These are phyloP conservation scores for Suillus paluster DNA, from an alignment of 768 basidiomycete genomes.

Conservation along the genomic window DNA sequence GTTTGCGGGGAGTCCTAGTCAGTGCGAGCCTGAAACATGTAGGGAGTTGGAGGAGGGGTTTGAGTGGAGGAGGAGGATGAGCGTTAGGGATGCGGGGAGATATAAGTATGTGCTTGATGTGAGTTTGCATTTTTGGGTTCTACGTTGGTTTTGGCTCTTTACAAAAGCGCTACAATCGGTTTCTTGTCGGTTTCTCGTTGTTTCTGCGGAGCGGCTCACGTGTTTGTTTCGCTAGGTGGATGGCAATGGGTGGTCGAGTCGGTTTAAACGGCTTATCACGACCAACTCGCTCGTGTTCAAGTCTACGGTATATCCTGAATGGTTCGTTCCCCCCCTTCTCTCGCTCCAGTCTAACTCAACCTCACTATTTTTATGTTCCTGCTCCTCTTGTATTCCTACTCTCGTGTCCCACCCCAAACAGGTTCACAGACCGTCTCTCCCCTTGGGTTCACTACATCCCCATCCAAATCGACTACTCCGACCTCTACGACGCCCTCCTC, in stretches of 20 bases:
- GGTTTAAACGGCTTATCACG: conserved; percentile 63
- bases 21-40: conserved; percentile 48
- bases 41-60: conserved; percentile 45
- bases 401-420: conserved; percentile 14
- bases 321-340: conserved; percentile 39
- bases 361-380: too few species aligned
- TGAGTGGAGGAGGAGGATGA: conserved; percentile 50
- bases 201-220: neutral
- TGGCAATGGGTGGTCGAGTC: conserved; percentile 65
- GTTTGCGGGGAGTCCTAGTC: conserved; percentile 47
- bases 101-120: conserved; percentile 63
- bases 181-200: too few species aligned
- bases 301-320: conserved; percentile 69
- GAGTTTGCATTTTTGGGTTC: conserved; percentile 13
- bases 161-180: too few species aligned
- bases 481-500: conserved; percentile 65
- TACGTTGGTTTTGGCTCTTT: too few species aligned
- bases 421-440: conserved; percentile 55
- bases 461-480: conserved; percentile 60
- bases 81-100: conserved; percentile 47
- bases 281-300: conserved; percentile 64
- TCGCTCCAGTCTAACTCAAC: neutral
- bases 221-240: conserved; percentile 43
- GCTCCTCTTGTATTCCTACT: too few species aligned
- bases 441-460: conserved; percentile 75